Percentiles rank a stretch among this genome's conserved stretches.
Evolutionary conservation across 1,284 basidiomycete species (phyloP).

Genomic region (Pseudozyma thailandica): DNA sequence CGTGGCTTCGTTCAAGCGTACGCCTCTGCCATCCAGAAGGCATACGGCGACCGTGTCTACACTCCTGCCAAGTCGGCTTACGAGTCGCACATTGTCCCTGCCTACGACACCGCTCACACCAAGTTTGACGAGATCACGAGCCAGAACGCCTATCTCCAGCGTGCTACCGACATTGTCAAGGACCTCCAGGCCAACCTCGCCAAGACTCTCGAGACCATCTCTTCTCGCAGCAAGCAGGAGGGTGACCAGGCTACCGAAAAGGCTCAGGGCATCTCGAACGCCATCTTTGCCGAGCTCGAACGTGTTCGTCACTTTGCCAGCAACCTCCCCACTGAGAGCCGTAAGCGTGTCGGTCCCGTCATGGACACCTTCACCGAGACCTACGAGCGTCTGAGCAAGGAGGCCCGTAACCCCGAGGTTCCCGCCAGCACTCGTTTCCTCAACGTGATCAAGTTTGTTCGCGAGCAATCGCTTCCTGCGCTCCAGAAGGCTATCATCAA

Average conservation of each 20-base stretch:
- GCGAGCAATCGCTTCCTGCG: conserved; percentile 61
- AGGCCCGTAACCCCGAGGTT: conserved; percentile 60
- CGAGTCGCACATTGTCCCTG: conserved; percentile 55
- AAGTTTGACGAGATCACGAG: conserved; percentile 64
- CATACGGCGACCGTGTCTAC: conserved; percentile 60
- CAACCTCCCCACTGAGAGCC: conserved; percentile 59
- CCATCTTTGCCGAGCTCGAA: conserved; percentile 64
- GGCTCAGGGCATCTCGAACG: conserved; percentile 58
- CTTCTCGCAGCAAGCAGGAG: conserved; percentile 53
- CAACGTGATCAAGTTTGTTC: conserved; percentile 61
- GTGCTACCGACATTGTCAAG: conserved; percentile 59
- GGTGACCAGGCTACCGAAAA: conserved; percentile 60
- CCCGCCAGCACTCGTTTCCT: conserved; percentile 55
- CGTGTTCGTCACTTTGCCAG: conserved; percentile 60
- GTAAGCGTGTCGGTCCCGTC: conserved; percentile 63
- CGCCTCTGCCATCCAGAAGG: conserved; percentile 46
- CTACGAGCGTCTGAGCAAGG: conserved; percentile 59
- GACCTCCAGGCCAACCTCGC: conserved; percentile 58
- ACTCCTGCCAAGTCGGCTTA: conserved; percentile 58
- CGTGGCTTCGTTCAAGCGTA: conserved; percentile 47
- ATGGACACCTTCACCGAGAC: conserved; percentile 62
- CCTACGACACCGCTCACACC: conserved; percentile 46
- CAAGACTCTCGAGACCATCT: conserved; percentile 56
- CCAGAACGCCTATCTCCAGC: conserved; percentile 62
- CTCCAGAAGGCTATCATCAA: conserved; percentile 60